Base-by-base conservation (phyloP, 495 filamentous ascomycete species). In the Diplogelasinospora grovesii region DNA sequence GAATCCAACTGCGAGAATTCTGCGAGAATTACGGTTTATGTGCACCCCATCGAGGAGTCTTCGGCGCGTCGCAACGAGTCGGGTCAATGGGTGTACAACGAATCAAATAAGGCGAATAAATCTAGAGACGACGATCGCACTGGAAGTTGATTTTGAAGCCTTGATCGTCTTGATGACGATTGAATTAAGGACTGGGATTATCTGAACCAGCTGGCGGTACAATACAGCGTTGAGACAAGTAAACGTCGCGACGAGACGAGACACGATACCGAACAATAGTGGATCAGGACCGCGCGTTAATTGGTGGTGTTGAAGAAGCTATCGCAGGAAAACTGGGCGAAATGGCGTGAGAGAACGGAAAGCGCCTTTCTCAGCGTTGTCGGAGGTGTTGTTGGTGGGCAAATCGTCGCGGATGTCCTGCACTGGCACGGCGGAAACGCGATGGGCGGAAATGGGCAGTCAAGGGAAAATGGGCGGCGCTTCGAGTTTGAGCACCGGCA, bases 21-120 rank as follows among this genome's bases (percentile, higher is more conserved):
- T 45, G 40, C 24, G 38, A n/a, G 22, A 16, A 39, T 48, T 56
- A 59, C 56, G 22, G 38, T 41, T 45, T 50, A 48, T 50, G 34
- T 38, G 43, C 35, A 37, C 51, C 49, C 51, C 57, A 60, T 60
- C 42, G 54, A 57, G 43, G 28, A 39, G 15, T 39, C 25, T 26
- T 22, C 28, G 46, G 45, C 46, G 46, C 42, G 43, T 41, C 36
- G 38, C 41, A 50, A n/a, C n/a, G n/a, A n/a, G n/a, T n/a, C n/a
- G n/a, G n/a, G n/a, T n/a, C n/a, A n/a, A n/a, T n/a, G n/a, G n/a
- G n/a, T n/a, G n/a, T n/a, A n/a, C n/a, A n/a, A n/a, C n/a, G n/a
- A n/a, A n/a, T n/a, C n/a, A n/a, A n/a, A n/a, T n/a, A n/a, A n/a
- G n/a, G n/a, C n/a, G n/a, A n/a, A n/a, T n/a, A n/a, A n/a, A n/a